Evolutionary conservation across 345 rosid species (phyloP).

Genomic region (Eucalyptus grandis): DNA sequence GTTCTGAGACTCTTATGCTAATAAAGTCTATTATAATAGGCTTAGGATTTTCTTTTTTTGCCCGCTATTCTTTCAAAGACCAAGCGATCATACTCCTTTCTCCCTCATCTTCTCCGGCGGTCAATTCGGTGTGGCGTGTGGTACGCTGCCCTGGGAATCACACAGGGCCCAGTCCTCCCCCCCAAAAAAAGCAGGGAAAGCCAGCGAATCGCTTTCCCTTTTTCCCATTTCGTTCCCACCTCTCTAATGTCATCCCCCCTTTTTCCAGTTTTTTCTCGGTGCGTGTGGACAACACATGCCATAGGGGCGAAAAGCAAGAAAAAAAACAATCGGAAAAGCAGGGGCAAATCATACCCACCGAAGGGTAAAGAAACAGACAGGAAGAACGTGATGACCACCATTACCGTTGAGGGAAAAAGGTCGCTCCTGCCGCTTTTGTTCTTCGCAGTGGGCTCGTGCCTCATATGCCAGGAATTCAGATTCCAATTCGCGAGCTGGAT

Average conservation of each 20-base stretch:
- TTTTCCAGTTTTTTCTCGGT: background rate
- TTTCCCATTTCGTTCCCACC: background rate
- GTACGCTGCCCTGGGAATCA: background rate
- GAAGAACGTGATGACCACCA: background rate
- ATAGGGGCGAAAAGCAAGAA: background rate
- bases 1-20: rapidly evolving
- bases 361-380: background rate
- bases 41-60: too few species aligned
- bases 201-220: background rate
- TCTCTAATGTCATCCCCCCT: too few species aligned
- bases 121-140: background rate
- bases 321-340: background rate
- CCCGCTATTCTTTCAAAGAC: background rate
- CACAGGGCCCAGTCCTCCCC: background rate
- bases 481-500: background rate
- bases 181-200: background rate
- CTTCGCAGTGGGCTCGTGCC: background rate
- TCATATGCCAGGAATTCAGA: background rate
- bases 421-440: background rate
- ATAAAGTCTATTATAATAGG: too few species aligned
- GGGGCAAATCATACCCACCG: background rate
- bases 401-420: background rate
- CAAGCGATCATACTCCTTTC: background rate
- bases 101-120: background rate
- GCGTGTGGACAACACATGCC: background rate